Percentiles rank a stretch among this genome's conserved stretches.
Evolutionary conservation across 2,329 filamentous ascomycete species (phyloP).

Genomic region (Chrysoporthe deuterocubensis): DNA sequence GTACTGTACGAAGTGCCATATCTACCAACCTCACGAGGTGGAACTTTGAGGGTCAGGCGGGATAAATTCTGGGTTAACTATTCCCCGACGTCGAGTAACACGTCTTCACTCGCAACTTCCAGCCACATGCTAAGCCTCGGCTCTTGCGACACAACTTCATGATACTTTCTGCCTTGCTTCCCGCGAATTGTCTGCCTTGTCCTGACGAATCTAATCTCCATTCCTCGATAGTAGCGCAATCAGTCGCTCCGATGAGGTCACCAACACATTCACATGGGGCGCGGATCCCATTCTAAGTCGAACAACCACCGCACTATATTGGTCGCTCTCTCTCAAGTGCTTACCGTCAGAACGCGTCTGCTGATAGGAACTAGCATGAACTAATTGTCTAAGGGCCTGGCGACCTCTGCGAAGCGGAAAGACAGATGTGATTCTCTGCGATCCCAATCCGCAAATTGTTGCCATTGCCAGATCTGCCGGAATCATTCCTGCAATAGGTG

Average conservation of each 20-base stretch:
- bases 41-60: background rate
- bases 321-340: background rate
- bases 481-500: background rate
- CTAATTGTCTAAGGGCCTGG: background rate
- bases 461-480: background rate
- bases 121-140: background rate
- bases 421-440: background rate
- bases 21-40: background rate
- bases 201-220: background rate
- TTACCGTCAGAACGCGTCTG: background rate
- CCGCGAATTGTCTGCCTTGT: background rate
- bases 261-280: background rate
- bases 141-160: background rate
- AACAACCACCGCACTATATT: background rate
- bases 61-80: slow-evolving; percentile 23
- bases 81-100: slow-evolving; percentile 14
- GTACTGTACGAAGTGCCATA: no score
- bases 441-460: background rate
- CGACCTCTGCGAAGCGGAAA: background rate
- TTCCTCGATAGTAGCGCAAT: background rate
- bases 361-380: background rate
- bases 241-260: background rate
- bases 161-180: background rate
- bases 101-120: background rate
- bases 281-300: background rate